These are phyloP conservation scores for Termitomyces sp. DNA, from an alignment of 768 basidiomycete species.

Conservation along the genomic window DNA sequence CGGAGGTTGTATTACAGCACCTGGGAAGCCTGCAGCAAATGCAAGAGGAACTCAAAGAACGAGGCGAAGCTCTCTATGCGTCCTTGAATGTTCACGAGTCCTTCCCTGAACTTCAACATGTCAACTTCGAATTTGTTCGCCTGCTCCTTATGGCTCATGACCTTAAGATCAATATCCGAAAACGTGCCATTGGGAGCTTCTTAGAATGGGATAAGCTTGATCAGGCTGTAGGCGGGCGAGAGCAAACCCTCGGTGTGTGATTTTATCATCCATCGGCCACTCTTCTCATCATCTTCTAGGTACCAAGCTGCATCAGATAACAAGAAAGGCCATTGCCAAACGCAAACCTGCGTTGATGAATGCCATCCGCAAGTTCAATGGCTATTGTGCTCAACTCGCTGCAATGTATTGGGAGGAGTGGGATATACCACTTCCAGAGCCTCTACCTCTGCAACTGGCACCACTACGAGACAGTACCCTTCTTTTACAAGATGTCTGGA, in stretches of 20 bases:
- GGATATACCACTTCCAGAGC: conserved; percentile 24
- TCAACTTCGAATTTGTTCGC: conserved; percentile 22
- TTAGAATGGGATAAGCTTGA: conserved; percentile 30
- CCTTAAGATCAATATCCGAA: conserved; percentile 32
- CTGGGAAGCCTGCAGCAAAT: no score
- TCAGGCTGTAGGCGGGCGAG: conserved; percentile 22
- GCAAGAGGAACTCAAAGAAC: no score
- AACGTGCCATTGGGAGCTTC: conserved; percentile 25
- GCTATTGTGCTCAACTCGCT: conserved; percentile 18
- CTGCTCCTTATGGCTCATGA: conserved; percentile 28
- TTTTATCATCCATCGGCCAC: conserved; percentile 14
- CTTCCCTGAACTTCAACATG: conserved; percentile 26
- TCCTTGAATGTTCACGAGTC: conserved; percentile 23
- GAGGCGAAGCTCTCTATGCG: not conserved
- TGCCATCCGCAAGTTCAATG: conserved; percentile 24
- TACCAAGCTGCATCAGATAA: conserved; percentile 27
- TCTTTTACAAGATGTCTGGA: conserved; percentile 34
- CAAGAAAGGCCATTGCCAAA: conserved; percentile 23
- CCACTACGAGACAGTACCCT: conserved; percentile 15
- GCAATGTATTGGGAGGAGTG: conserved; percentile 15
- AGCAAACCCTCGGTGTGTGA: conserved; percentile 25
- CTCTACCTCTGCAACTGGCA: conserved; percentile 23
- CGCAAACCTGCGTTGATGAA: conserved; percentile 21
- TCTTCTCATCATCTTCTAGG: conserved; percentile 13
- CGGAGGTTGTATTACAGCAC: no score